phyloP scores from a whole-genome alignment of 768 basidiomycete genomes.

The Fomitopsis serialis region DNA sequence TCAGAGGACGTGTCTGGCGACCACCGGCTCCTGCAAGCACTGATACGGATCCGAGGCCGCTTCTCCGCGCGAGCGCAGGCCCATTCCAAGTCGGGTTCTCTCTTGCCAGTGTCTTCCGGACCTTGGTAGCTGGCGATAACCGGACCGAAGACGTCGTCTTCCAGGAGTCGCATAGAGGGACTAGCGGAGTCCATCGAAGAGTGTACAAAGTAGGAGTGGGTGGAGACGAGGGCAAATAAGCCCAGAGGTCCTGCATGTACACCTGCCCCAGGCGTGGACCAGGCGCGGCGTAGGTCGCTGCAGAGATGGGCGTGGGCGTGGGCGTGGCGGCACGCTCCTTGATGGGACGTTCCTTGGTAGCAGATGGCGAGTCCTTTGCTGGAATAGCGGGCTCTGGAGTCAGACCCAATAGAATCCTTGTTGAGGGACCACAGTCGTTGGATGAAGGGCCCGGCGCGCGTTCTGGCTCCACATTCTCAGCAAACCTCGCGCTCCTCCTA shows the following conservation, averaged over 20 bases:
- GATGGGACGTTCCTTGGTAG: too few species aligned
- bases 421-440: background rate
- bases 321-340: constrained; percentile 4
- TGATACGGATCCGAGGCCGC: constrained; percentile 16
- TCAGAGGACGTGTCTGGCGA: background rate
- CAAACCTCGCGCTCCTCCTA: background rate
- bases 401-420: background rate
- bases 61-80: constrained; percentile 37
- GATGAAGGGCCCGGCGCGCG: too few species aligned
- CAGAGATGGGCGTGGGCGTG: background rate
- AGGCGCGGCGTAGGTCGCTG: background rate
- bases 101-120: constrained; percentile 5
- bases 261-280: background rate
- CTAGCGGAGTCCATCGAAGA: background rate
- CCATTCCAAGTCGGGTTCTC: constrained; percentile 36
- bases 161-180: background rate
- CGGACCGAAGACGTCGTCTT: background rate
- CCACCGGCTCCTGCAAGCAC: background rate
- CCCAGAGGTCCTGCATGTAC: constrained; percentile 24
- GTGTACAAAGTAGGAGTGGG: constrained; percentile 4
- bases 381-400: background rate
- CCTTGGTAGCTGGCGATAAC: background rate
- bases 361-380: too few species aligned
- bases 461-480: background rate
- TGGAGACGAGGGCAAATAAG: constrained; percentile 22